These are phyloP conservation scores for Pachysandra terminalis DNA, from an alignment of 164 flowering plant species.

Conservation along the genomic window DNA sequence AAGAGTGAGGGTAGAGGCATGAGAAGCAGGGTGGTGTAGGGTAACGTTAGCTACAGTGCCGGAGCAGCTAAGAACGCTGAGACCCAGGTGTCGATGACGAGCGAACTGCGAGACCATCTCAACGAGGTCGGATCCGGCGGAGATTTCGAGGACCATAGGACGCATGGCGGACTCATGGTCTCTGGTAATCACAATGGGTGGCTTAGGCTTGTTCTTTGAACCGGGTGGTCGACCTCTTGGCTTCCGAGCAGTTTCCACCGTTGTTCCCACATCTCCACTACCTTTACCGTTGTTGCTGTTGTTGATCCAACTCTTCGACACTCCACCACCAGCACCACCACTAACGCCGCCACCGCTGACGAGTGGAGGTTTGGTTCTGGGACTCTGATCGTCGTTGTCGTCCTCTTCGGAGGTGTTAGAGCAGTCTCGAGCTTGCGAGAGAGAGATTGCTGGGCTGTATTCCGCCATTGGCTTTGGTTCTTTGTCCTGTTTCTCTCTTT, in stretches of 20 bases:
- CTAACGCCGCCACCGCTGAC: background rate
- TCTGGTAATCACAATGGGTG: constrained; percentile 46
- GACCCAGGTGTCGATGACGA: constrained; percentile 27
- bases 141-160: constrained; percentile 37
- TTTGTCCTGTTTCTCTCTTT: too few species aligned
- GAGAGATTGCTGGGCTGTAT: constrained; percentile 16
- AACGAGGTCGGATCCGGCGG: constrained; percentile 41
- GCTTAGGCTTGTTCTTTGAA: constrained; percentile 52
- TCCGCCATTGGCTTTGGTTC: constrained; percentile 24
- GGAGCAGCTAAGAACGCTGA: constrained; percentile 36
- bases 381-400: constrained; percentile 11
- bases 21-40: constrained; percentile 43
- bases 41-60: constrained; percentile 53
- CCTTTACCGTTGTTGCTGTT: background rate
- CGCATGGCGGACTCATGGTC: constrained; percentile 41
- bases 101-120: constrained; percentile 31
- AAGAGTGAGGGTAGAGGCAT: constrained; percentile 37
- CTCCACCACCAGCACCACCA: background rate
- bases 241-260: constrained; percentile 12
- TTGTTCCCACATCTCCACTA: background rate
- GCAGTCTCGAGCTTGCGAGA: constrained; percentile 17
- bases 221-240: constrained; percentile 50
- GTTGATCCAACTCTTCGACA: background rate
- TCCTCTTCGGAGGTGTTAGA: constrained; percentile 19
- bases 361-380: background rate